Conservation (phyloP, 257 asterid genomes). For the Verbascum thapsus region DNA sequence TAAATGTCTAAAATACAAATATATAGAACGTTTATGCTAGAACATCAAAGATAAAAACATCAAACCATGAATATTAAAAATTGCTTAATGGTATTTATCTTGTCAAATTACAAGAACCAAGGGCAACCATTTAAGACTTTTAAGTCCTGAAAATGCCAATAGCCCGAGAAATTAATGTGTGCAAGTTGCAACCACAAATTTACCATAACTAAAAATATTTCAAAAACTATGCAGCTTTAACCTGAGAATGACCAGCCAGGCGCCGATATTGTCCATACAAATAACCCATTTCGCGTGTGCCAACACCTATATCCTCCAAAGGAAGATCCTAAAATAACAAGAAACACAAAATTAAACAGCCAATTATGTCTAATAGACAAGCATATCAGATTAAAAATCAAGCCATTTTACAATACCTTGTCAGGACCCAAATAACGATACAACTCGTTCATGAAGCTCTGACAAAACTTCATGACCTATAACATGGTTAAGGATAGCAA, state of each 20-base stretch:
- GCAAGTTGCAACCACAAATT: not conserved
- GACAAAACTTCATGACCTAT: conserved; percentile 94
- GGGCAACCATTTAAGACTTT: not conserved
- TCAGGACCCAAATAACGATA: conserved; percentile 96
- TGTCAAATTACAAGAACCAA: conserved; percentile 4
- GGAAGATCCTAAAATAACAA: conserved; percentile 76
- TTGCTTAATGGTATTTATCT: not conserved
- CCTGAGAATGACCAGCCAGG: conserved; percentile 96
- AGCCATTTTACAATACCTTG: conserved; percentile 56
- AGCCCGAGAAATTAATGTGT: not conserved
- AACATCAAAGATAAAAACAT: too few species aligned
- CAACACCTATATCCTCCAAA: conserved; percentile 98
- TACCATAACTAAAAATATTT: conserved; percentile 7
- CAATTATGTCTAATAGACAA: conserved; percentile 24
- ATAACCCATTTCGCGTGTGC: conserved; percentile 97
- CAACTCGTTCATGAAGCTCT: conserved; percentile 95
- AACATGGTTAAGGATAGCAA: conserved; percentile 28
- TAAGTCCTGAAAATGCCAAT: conserved; percentile 20
- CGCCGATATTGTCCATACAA: conserved; percentile 95
- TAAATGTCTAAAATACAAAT: conserved; percentile 3
- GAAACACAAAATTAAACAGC: conserved; percentile 32
- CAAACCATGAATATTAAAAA: conserved; percentile 2
- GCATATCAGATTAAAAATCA: conserved; percentile 15
- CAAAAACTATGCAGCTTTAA: conserved; percentile 31
- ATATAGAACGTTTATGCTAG: not conserved